Evolutionary conservation across 352 stramenopile species (phyloP), one percentile per base, ranked within the genome.

Genomic region (Phytopythium montanum): DNA sequence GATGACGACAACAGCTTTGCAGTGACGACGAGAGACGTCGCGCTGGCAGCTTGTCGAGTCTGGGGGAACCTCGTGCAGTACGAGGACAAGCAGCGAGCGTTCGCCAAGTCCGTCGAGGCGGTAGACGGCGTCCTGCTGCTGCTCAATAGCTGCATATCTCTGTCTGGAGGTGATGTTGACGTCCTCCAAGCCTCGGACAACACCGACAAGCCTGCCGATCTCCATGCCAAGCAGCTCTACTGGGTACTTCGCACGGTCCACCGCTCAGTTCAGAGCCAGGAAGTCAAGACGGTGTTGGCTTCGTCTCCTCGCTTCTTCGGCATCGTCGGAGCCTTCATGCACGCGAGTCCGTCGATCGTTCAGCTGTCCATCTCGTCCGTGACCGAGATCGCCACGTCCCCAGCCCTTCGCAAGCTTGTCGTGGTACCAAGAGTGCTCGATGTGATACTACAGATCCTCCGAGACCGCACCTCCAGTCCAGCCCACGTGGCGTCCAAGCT

Each of bases 51-150:
- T 0, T 81, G 66, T 14, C 70, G 81, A 38, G 79, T 88, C 0
- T 91, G 79, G 77, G 75, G 77, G 5, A 91, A 89, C 19, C 65
- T 91, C 2, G 68, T 88, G 16, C 66, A 76, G 23, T 76, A 76
- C 50, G 66, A 76, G n/a, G 77, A 88, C 61, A 89, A 91, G 39
- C 75, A 74, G 3, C 39, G 59, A 5, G 54, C 61, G 9, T 87
- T 89, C 39, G 71, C 75, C 3, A 59, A 75, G 39, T 54, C 75
- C 10, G 26, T 64, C 1, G 67, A 79, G 44, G 72, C 72, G 0
- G 62, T 81, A 0, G 72, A 82, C 19, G 56, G 60, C n/a, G 60
- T 89, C 10, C 66, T 91, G 0, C 41, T 54, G 1, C 53, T 89
- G 8, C 56, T 87, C 3, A 61, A 70, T 12, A 46, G 55, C 2